Evolutionary conservation across 2,329 filamentous ascomycete species (phyloP).

Genomic region (Arachnomyces sp.): DNA sequence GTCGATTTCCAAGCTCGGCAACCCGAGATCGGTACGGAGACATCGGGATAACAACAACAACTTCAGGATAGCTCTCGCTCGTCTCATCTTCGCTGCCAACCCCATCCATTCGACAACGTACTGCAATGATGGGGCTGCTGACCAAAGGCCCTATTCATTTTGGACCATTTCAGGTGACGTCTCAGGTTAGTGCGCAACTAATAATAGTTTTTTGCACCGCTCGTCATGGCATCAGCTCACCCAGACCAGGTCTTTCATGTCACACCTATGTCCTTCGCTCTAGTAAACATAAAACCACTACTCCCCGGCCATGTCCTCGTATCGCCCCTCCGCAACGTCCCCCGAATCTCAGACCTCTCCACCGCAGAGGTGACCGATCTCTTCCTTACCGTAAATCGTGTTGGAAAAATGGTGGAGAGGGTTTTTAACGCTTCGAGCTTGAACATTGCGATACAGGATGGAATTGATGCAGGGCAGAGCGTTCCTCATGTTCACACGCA

Average conservation of each 20-base stretch:
- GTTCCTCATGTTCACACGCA: conserved; percentile 92
- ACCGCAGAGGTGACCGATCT: conserved; percentile 70
- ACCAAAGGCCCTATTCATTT: conserved; percentile 52
- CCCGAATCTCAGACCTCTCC: conserved; percentile 67
- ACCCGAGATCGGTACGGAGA: too few relatives aligned
- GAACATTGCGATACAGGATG: conserved; percentile 94
- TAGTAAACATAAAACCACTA: conserved; percentile 93
- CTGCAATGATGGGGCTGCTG: conserved; percentile 12
- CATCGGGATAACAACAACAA: too few relatives aligned
- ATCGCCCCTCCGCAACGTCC: conserved; percentile 63
- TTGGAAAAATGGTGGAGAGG: conserved; percentile 65
- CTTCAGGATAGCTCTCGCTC: too few relatives aligned
- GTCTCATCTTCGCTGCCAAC: too few relatives aligned
- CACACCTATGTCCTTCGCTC: conserved; percentile 71
- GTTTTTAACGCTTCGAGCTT: conserved; percentile 63
- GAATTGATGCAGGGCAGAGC: conserved; percentile 81
- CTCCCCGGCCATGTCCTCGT: conserved; percentile 89
- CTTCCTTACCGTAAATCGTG: conserved; percentile 75
- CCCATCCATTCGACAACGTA: too few relatives aligned
- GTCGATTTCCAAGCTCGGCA: too few relatives aligned
- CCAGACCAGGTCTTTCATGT: conserved; percentile 71
- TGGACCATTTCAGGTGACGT: conserved; percentile 67
- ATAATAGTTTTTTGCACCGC: not conserved
- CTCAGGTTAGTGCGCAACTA: conserved; percentile 49
- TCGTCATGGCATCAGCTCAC: not conserved